phyloP scores from a whole-genome alignment of 768 basidiomycete species.

The Piloderma croceum region DNA sequence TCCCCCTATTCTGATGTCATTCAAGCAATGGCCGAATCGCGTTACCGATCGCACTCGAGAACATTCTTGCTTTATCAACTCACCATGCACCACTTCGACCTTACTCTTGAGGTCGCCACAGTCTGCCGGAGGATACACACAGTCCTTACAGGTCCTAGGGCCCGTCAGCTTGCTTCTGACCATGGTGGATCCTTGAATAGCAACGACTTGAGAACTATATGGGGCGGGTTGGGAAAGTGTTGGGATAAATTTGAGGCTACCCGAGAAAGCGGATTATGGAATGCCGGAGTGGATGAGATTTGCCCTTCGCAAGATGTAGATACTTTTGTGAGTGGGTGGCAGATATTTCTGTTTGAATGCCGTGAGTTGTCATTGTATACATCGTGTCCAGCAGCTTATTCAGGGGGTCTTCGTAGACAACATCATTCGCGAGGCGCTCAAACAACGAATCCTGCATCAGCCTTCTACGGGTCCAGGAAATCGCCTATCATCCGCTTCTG shows the following conservation, averaged over 20 bases:
- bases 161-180: constrained; percentile 50
- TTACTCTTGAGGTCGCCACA: constrained; percentile 68
- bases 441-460: constrained; percentile 38
- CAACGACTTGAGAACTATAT: constrained; percentile 67
- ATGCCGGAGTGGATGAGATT: constrained; percentile 34
- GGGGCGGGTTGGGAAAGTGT: constrained; percentile 73
- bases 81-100: constrained; percentile 54
- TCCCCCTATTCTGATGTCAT: too few species aligned
- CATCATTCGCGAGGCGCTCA: constrained; percentile 78
- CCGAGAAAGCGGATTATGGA: constrained; percentile 36
- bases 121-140: constrained; percentile 76
- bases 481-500: constrained; percentile 34
- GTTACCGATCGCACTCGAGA: constrained; percentile 20
- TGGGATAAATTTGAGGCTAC: constrained; percentile 82
- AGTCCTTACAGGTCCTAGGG: constrained; percentile 73
- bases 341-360: constrained; percentile 90
- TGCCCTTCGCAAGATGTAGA: constrained; percentile 48
- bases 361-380: constrained; percentile 41
- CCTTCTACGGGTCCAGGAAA: constrained; percentile 30
- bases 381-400: constrained; percentile 5
- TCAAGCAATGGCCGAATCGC: too few species aligned
- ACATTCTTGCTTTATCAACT: constrained; percentile 39
- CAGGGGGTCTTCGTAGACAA: constrained; percentile 70
- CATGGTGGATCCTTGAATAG: constrained; percentile 58
- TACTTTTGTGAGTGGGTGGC: constrained; percentile 80